phyloP scores from a whole-genome alignment of 139 green algal species.

The Coelastrella sp. region DNA sequence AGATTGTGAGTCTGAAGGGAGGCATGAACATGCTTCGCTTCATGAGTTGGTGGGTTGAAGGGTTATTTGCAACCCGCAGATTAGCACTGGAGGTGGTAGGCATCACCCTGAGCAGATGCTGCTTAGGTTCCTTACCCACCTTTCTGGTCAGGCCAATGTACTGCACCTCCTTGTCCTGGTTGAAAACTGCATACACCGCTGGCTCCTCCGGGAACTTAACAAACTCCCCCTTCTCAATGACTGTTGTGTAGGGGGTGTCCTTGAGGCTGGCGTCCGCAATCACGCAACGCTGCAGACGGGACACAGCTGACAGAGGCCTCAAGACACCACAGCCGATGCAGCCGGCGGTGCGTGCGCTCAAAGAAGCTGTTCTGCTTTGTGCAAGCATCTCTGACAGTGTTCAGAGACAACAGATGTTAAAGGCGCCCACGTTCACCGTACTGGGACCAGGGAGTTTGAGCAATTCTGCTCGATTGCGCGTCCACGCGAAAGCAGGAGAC shows the following conservation, averaged over 20 bases:
- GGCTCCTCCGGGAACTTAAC: constrained; percentile 53
- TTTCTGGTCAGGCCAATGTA: constrained; percentile 82
- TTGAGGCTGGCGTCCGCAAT: constrained; percentile 19
- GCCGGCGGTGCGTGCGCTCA: not conserved
- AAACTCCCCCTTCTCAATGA: constrained; percentile 58
- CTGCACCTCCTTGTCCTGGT: constrained; percentile 65
- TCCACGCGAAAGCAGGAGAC: too few species aligned
- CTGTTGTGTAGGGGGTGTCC: constrained; percentile 18
- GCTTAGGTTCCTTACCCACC: constrained; percentile 32
- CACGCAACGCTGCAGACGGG: not conserved
- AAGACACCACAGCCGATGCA: not conserved
- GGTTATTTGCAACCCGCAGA: too few species aligned
- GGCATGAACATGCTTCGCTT: too few species aligned
- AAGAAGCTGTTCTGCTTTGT: not conserved
- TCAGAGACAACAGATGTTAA: not conserved
- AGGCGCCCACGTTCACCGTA: not conserved
- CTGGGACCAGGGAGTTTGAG: not conserved
- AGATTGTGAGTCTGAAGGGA: too few species aligned
- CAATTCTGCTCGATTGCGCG: not conserved
- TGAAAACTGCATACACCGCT: constrained; percentile 84
- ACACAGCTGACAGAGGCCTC: not conserved
- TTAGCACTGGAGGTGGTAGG: too few species aligned
- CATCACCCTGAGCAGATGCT: too few species aligned
- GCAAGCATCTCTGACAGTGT: not conserved
- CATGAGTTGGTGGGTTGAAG: too few species aligned